These are phyloP conservation scores for Fusarium sp. DNA, from an alignment of 2,329 filamentous ascomycete genomes.

Conservation along the genomic window DNA sequence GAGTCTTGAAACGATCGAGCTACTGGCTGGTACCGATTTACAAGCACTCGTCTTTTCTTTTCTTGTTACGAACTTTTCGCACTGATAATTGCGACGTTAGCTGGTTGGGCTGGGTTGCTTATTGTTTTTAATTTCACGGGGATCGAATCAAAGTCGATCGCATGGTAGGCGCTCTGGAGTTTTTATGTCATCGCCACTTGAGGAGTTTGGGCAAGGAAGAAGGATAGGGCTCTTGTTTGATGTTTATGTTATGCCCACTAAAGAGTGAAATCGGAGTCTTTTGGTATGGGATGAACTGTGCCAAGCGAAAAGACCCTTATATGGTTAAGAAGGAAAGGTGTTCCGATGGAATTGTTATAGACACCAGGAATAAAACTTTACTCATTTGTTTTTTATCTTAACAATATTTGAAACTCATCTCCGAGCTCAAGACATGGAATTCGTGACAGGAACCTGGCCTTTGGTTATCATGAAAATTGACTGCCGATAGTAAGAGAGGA, in stretches of 20 bases:
- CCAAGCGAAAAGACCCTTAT: not conserved
- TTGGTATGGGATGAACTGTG: not conserved
- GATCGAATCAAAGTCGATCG: conserved; percentile 8
- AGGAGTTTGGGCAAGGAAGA: not conserved
- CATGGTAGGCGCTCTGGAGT: conserved; percentile 28
- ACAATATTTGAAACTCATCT: not conserved
- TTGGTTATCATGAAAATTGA: not conserved
- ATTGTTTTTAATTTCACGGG: not conserved
- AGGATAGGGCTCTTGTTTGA: not conserved
- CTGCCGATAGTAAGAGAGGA: not conserved
- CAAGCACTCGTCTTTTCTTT: not conserved
- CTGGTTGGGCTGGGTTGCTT: not conserved
- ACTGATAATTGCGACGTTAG: not conserved
- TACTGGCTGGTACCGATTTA: conserved; percentile 2
- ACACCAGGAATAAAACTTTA: conserved; percentile 9
- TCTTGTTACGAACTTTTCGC: not conserved
- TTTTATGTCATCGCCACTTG: not conserved
- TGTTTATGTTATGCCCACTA: not conserved
- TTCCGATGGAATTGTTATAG: conserved; percentile 14
- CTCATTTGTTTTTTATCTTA: conserved; percentile 1
- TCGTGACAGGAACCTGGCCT: not conserved
- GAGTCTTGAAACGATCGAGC: not conserved
- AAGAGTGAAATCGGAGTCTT: not conserved
- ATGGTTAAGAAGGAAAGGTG: not conserved
- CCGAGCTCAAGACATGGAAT: not conserved